Conservation (phyloP, 176 grass and related monocot species). For the Calamus simplicifolius region DNA sequence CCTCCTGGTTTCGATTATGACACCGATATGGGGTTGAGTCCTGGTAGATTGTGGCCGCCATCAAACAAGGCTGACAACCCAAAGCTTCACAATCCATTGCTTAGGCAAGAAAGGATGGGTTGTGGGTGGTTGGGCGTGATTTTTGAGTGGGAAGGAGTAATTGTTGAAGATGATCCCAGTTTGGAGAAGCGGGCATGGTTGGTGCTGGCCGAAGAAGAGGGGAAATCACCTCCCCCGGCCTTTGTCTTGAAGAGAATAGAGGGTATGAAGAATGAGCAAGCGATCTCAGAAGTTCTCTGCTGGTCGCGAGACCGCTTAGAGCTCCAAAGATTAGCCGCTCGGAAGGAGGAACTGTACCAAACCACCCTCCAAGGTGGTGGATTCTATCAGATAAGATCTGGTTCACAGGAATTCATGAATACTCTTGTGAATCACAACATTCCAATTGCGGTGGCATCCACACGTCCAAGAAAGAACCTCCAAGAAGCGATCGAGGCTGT, state of each 20-base stretch:
- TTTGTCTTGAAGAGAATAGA: slow-evolving; percentile 59
- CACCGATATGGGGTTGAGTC: slow-evolving; percentile 32
- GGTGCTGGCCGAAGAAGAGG: slow-evolving; percentile 55
- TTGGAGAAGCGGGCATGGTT: slow-evolving; percentile 71
- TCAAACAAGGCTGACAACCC: slow-evolving; percentile 66
- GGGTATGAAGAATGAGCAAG: slow-evolving; percentile 94
- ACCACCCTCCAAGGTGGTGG: slow-evolving; percentile 36
- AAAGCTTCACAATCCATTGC: slow-evolving; percentile 65
- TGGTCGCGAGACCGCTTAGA: slow-evolving; percentile 67
- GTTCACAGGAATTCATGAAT: slow-evolving; percentile 78
- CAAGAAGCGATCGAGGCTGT: slow-evolving; percentile 63
- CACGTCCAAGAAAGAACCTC: slow-evolving; percentile 48
- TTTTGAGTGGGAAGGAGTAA: slow-evolving; percentile 89
- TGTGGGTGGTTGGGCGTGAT: slow-evolving; percentile 89
- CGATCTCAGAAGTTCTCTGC: slow-evolving; percentile 84
- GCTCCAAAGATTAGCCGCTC: slow-evolving; percentile 38
- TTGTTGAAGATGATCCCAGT: slow-evolving; percentile 68
- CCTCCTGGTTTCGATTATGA: slow-evolving; percentile 30
- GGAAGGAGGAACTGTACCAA: slow-evolving; percentile 73
- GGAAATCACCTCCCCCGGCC: slow-evolving; percentile 50
- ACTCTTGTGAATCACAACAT: slow-evolving; percentile 82
- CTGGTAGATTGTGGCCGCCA: slow-evolving; percentile 47
- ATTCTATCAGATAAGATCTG: slow-evolving; percentile 53
- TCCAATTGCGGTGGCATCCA: slow-evolving; percentile 69
- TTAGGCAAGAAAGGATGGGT: slow-evolving; percentile 73